A percentile compares a stretch with the other conserved stretches of the same genome.
Evolutionary conservation across 805 yeast species (phyloP).

Genomic region (Tetrapisispora taiwanensis): DNA sequence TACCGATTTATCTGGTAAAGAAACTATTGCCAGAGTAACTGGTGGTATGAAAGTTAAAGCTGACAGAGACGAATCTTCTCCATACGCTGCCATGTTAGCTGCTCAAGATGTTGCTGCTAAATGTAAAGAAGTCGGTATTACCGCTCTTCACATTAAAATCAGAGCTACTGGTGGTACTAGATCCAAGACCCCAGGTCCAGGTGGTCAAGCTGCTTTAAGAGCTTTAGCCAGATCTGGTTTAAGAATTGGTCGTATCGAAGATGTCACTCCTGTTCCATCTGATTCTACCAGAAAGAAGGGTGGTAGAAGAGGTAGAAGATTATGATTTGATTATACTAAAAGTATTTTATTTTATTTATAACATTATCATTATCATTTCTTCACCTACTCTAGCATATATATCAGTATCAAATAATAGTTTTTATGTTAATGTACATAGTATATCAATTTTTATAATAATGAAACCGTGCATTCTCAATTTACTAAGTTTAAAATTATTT

Average conservation of each 20-base stretch:
- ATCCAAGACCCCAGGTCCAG: slow-evolving; percentile 99
- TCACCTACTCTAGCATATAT: neutral
- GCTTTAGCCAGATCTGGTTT: slow-evolving; percentile 99
- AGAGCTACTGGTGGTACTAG: slow-evolving; percentile 99
- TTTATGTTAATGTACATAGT: neutral
- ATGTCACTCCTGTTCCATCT: slow-evolving; percentile 99
- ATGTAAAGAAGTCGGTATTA: slow-evolving; percentile 99
- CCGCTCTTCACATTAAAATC: slow-evolving; percentile 98
- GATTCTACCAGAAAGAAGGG: slow-evolving; percentile 99
- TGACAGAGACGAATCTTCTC: slow-evolving; percentile 99
- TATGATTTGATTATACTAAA: slow-evolving; percentile 35
- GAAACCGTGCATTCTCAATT: neutral
- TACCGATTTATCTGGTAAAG: slow-evolving; percentile 98
- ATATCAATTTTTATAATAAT: neutral
- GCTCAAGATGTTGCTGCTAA: slow-evolving; percentile 99
- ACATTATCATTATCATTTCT: no score
- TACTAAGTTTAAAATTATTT: neutral
- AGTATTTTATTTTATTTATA: no score
- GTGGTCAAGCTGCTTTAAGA: slow-evolving; percentile 99
- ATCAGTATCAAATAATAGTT: neutral
- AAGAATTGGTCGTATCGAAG: slow-evolving; percentile 99
- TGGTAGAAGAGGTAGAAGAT: slow-evolving; percentile 99
- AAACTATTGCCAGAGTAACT: slow-evolving; percentile 98
- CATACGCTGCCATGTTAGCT: slow-evolving; percentile 99
- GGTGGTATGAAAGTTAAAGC: slow-evolving; percentile 99